phyloP scores from a whole-genome alignment of 2,329 filamentous ascomycete species.

The Aspergillus amoenus region DNA sequence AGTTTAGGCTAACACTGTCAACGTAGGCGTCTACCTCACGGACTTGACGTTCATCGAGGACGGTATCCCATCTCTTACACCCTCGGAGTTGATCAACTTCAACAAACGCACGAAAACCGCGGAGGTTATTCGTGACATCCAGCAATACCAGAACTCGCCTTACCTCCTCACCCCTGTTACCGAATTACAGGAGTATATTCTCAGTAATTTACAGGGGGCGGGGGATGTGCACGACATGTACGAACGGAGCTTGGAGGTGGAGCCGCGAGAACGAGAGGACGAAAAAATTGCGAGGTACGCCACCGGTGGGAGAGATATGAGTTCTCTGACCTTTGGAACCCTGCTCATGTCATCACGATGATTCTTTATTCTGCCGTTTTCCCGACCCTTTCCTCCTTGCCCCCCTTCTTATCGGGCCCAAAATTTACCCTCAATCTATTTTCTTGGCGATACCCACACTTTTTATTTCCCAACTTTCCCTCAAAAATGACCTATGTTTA shows the following conservation, averaged over 20 bases:
- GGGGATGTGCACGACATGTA: conserved; percentile 99
- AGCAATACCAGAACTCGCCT: conserved; percentile 98
- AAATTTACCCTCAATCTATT: conserved; percentile 10
- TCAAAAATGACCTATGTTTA: conserved; percentile 10
- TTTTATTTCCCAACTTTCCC: conserved; percentile 16
- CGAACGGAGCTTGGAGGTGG: conserved; percentile 89
- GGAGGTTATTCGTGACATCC: conserved; percentile 96
- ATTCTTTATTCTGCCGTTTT: conserved; percentile 14
- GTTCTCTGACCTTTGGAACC: conserved; percentile 33
- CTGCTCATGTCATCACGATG: conserved; percentile 34
- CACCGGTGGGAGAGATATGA: conserved; percentile 34
- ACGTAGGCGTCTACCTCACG: conserved; percentile 84
- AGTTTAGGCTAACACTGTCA: background rate
- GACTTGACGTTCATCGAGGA: conserved; percentile 99
- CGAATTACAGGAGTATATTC: conserved; percentile 93
- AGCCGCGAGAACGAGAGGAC: conserved; percentile 94
- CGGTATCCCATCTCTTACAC: conserved; percentile 93
- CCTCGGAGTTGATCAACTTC: conserved; percentile 96
- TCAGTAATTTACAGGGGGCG: conserved; percentile 92
- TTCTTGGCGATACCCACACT: conserved; percentile 32
- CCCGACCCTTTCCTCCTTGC: background rate
- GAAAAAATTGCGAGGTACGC: conserved; percentile 98
- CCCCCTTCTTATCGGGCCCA: background rate
- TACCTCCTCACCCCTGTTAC: conserved; percentile 86
- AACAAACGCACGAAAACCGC: conserved; percentile 97